Conservation (phyloP, 2,329 filamentous ascomycete genomes). For the Pseudogymnoascus sp. region DNA sequence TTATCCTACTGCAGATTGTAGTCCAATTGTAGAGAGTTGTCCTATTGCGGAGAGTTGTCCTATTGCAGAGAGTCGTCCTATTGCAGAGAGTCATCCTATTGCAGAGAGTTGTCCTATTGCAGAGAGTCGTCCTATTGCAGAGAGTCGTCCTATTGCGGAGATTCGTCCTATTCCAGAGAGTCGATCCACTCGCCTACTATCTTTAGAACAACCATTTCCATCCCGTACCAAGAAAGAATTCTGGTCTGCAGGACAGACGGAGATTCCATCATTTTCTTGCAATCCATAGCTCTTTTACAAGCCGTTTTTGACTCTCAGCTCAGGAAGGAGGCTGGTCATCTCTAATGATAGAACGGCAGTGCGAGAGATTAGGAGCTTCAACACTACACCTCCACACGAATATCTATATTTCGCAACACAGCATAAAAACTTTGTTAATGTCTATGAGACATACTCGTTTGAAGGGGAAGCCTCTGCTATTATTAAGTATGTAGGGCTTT, state of each 20-base stretch:
- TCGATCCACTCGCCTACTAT: neutral
- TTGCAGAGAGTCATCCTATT: too few species aligned
- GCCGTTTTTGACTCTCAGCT: conserved; percentile 3
- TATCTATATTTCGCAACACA: neutral
- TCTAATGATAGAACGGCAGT: neutral
- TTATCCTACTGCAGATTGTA: too few species aligned
- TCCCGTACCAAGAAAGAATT: neutral
- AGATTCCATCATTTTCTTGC: conserved; percentile 6
- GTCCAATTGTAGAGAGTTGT: too few species aligned
- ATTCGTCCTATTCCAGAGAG: neutral
- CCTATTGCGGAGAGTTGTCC: too few species aligned
- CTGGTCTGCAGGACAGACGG: conserved; percentile 6
- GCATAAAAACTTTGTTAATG: neutral
- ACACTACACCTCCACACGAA: neutral
- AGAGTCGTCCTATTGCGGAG: too few species aligned
- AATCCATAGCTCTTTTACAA: conserved; percentile 10
- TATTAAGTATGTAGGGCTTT: neutral
- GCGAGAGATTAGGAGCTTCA: neutral
- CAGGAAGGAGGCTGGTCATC: neutral
- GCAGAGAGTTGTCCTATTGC: too few species aligned
- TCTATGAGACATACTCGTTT: neutral
- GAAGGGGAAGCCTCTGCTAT: neutral
- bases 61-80: neutral
- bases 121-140: too few species aligned
- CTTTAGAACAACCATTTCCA: neutral